Conservation (phyloP, 768 basidiomycete species). For the Russula vinacea region DNA sequence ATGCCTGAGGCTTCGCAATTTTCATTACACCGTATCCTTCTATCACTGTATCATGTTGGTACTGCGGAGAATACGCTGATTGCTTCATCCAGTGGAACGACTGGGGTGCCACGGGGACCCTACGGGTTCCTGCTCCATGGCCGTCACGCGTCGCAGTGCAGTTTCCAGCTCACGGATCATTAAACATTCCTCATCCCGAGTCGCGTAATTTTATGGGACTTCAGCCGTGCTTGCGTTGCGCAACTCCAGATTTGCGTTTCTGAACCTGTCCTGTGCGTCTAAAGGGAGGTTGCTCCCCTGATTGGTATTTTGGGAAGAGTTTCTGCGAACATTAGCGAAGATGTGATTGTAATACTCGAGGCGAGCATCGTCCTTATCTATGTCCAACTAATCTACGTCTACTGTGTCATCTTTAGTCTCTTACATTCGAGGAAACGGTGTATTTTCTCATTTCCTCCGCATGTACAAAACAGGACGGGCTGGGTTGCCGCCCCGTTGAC, state of each 20-base stretch:
- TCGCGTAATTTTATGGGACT: background rate
- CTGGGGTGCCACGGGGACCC: constrained; percentile 4
- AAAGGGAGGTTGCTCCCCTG: background rate
- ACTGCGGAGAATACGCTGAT: background rate
- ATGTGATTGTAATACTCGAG: constrained; percentile 20
- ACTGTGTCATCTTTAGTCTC: background rate
- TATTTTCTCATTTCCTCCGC: constrained; percentile 7
- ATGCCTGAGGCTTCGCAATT: background rate
- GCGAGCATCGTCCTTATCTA: constrained; percentile 1
- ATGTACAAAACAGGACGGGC: background rate
- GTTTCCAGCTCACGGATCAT: constrained; percentile 15
- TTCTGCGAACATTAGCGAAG: constrained; percentile 13
- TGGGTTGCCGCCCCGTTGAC: background rate
- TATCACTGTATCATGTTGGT: background rate
- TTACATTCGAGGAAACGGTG: background rate
- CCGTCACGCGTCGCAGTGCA: background rate
- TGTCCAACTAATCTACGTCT: background rate
- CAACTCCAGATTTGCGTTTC: background rate
- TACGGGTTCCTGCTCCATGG: background rate
- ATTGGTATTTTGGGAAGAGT: background rate
- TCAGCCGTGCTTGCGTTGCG: background rate
- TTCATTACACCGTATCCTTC: background rate
- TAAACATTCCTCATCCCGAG: background rate
- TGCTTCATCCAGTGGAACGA: constrained; percentile 14
- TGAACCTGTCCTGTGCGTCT: background rate